phyloP scores from a whole-genome alignment of 768 basidiomycete species.

The Leucosporidium creatinivorum region DNA sequence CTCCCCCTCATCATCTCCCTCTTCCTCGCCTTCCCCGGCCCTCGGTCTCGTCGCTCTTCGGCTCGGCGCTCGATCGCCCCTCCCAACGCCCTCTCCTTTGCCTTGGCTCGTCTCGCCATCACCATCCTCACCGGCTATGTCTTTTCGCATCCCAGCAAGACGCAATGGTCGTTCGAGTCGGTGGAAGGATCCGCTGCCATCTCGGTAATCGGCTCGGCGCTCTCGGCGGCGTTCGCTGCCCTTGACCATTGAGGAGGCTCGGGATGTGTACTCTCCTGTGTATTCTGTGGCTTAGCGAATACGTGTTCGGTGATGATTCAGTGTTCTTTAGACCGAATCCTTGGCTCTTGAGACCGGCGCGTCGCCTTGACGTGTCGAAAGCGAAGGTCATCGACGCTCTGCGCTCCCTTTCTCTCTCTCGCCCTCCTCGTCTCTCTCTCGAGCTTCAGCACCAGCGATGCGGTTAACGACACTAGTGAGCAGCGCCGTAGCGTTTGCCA shows the following conservation, averaged over 20 bases:
- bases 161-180: neutral
- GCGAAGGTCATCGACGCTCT: too few species aligned
- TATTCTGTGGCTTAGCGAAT: too few species aligned
- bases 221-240: neutral
- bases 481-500: neutral
- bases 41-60: neutral
- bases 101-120: constrained; percentile 17
- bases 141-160: neutral
- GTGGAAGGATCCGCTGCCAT: neutral
- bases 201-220: neutral
- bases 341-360: too few species aligned
- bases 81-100: constrained; percentile 24
- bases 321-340: too few species aligned
- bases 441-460: neutral
- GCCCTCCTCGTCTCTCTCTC: neutral
- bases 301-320: too few species aligned
- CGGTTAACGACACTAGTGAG: neutral
- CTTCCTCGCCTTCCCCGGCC: constrained; percentile 18
- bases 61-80: neutral
- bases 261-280: too few species aligned
- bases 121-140: constrained; percentile 19
- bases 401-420: too few species aligned
- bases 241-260: neutral
- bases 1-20: constrained; percentile 17
- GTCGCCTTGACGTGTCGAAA: too few species aligned